Evolutionary conservation across 345 rosid genomes (phyloP).

Genomic region (Bruguiera parviflora): DNA sequence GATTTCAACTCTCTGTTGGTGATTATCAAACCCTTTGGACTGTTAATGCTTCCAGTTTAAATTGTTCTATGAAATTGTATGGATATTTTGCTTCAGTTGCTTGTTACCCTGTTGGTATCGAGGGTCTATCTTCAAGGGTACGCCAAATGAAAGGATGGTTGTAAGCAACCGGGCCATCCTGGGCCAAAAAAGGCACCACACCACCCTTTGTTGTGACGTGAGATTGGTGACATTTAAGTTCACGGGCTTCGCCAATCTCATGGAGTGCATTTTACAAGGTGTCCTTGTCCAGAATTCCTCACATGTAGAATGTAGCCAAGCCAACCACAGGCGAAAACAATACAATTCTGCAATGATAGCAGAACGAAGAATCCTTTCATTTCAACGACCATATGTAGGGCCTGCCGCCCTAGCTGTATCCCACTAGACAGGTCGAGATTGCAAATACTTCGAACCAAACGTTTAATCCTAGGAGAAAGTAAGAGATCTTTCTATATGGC

Average conservation of each 20-base stretch:
- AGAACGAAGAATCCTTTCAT: constrained; percentile 4
- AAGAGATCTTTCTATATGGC: background rate
- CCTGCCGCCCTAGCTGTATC: constrained; percentile 1
- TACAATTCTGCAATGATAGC: constrained; percentile 7
- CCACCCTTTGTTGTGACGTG: constrained; percentile 28
- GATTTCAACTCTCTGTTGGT: too few relatives aligned
- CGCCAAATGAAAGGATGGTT: constrained; percentile 21
- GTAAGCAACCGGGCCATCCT: constrained; percentile 14
- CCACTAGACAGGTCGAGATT: constrained; percentile 15
- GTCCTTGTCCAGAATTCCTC: constrained; percentile 27
- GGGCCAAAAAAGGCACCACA: constrained; percentile 16
- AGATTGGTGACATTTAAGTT: constrained; percentile 40
- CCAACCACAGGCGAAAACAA: constrained; percentile 8
- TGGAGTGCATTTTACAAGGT: background rate
- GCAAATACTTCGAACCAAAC: constrained; percentile 4
- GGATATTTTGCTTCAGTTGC: background rate
- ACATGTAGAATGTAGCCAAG: constrained; percentile 28
- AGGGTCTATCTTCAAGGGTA: background rate
- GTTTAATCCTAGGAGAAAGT: constrained; percentile 18
- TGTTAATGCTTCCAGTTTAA: background rate
- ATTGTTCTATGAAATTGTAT: background rate
- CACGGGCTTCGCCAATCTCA: constrained; percentile 37
- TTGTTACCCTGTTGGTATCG: background rate
- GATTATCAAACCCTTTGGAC: background rate
- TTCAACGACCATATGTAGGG: constrained; percentile 6